Percentiles rank a stretch among this genome's conserved stretches.
phyloP scores from a whole-genome alignment of 2,329 filamentous ascomycete genomes.

The Tetracladium maxilliforme region DNA sequence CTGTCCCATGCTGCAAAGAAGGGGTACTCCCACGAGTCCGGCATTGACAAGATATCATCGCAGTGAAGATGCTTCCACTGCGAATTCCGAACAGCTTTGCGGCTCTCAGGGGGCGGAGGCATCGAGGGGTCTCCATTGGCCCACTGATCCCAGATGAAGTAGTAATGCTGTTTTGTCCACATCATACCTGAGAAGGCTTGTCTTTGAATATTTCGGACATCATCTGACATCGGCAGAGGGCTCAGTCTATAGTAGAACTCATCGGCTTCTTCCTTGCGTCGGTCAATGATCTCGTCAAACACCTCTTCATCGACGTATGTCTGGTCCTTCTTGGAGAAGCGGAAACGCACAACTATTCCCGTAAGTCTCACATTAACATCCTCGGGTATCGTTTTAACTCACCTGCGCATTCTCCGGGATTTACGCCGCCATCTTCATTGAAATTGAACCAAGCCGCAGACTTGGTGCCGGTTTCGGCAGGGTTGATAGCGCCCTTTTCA shows the following conservation, averaged over 20 bases:
- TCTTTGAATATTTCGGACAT: slow-evolving; percentile 86
- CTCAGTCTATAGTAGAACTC: slow-evolving; percentile 93
- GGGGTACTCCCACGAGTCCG: slow-evolving; percentile 96
- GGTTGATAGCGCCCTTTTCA: slow-evolving; percentile 71
- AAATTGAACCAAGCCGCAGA: slow-evolving; percentile 85
- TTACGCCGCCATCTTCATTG: slow-evolving; percentile 76
- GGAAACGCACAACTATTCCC: slow-evolving; percentile 92
- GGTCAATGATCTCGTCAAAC: slow-evolving; percentile 83
- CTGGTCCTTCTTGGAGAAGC: slow-evolving; percentile 62
- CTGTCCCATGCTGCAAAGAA: slow-evolving; percentile 98
- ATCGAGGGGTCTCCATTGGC: slow-evolving; percentile 83
- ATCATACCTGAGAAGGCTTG: slow-evolving; percentile 95
- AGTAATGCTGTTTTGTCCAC: slow-evolving; percentile 96
- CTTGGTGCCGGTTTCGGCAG: slow-evolving; percentile 69
- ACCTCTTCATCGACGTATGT: slow-evolving; percentile 81
- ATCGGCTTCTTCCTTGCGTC: slow-evolving; percentile 76
- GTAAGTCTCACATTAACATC: no score
- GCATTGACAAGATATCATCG: slow-evolving; percentile 94
- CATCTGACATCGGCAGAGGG: slow-evolving; percentile 83
- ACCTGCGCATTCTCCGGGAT: slow-evolving; percentile 82
- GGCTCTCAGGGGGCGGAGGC: slow-evolving; percentile 67
- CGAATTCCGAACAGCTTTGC: slow-evolving; percentile 70
- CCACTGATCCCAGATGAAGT: slow-evolving; percentile 97
- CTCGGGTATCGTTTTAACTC: no score
- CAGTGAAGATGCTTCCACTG: slow-evolving; percentile 93